Evolutionary conservation across 495 filamentous ascomycete genomes (phyloP).

Genomic region (Xylaria bambusicola): DNA sequence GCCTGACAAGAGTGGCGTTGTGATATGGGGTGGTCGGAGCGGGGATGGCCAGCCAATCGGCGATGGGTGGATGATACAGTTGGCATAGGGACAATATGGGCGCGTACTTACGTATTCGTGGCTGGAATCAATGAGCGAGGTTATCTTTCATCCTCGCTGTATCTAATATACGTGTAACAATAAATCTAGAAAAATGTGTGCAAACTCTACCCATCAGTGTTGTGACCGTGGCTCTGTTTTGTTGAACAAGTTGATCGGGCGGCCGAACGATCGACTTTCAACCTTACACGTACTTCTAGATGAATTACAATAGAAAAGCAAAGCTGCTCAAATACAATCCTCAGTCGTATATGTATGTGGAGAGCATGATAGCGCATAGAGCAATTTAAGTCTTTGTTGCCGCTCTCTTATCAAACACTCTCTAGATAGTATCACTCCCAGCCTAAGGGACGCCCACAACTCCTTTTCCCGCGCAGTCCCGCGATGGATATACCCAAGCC

Average conservation of each 20-base stretch:
- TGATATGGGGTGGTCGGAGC: slow-evolving; percentile 57
- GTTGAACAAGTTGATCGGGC: no score
- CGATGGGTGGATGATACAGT: slow-evolving; percentile 54
- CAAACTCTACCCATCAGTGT: no score
- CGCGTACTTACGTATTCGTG: background rate
- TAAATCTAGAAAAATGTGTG: no score
- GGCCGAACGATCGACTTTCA: no score
- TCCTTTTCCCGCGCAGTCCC: background rate
- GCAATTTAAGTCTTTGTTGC: background rate
- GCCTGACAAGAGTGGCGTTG: slow-evolving; percentile 42
- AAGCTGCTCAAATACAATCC: no score
- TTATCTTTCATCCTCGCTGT: no score
- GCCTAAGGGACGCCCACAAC: background rate
- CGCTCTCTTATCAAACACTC: background rate
- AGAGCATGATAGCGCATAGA: background rate
- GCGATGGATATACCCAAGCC: background rate
- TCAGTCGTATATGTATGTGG: background rate
- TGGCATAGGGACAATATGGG: background rate
- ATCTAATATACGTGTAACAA: no score
- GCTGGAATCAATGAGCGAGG: no score
- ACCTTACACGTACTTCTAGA: no score
- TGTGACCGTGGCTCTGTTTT: no score
- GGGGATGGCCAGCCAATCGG: slow-evolving; percentile 49
- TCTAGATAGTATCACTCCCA: background rate
- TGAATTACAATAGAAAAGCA: no score